phyloP scores from a whole-genome alignment of 2,329 filamentous ascomycete species.

The Byssochlamys sp. region DNA sequence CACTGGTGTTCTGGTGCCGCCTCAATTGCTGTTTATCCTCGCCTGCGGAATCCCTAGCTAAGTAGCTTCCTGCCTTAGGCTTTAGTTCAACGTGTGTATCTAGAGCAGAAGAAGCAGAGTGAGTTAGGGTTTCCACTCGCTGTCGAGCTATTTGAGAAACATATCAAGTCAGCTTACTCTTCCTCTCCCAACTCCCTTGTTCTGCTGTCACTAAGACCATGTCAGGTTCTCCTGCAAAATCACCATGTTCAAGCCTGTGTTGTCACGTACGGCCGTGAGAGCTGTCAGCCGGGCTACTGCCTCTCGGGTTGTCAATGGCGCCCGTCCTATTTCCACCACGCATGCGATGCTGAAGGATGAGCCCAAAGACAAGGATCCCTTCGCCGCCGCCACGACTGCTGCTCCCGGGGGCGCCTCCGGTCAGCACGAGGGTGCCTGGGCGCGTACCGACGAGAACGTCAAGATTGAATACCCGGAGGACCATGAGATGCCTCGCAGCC shows the following conservation, averaged over 20 bases:
- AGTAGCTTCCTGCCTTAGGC: neutral
- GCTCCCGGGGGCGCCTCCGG: slow-evolving; percentile 22
- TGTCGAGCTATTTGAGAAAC: neutral
- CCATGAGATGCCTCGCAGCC: slow-evolving; percentile 59
- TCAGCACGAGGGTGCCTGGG: slow-evolving; percentile 56
- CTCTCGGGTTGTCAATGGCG: slow-evolving; percentile 8
- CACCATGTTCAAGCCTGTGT: slow-evolving; percentile 20
- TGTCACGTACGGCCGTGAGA: slow-evolving; percentile 18
- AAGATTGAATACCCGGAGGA: slow-evolving; percentile 70
- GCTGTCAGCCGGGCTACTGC: slow-evolving; percentile 10
- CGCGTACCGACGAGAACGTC: slow-evolving; percentile 70
- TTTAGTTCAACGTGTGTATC: neutral
- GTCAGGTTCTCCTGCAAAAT: slow-evolving; percentile 2
- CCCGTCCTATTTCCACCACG: slow-evolving; percentile 23
- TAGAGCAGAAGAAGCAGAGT: neutral
- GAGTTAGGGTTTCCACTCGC: neutral
- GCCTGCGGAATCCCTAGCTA: neutral
- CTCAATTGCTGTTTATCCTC: neutral
- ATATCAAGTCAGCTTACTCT: neutral
- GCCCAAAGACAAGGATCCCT: slow-evolving; percentile 16
- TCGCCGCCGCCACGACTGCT: slow-evolving; percentile 19
- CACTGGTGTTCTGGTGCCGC: neutral
- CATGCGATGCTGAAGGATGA: slow-evolving; percentile 14
- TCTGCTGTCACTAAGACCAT: neutral
- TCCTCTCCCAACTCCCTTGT: neutral